phyloP scores from a whole-genome alignment of 1,139 yeast genomes.

The Pichia sp. region DNA sequence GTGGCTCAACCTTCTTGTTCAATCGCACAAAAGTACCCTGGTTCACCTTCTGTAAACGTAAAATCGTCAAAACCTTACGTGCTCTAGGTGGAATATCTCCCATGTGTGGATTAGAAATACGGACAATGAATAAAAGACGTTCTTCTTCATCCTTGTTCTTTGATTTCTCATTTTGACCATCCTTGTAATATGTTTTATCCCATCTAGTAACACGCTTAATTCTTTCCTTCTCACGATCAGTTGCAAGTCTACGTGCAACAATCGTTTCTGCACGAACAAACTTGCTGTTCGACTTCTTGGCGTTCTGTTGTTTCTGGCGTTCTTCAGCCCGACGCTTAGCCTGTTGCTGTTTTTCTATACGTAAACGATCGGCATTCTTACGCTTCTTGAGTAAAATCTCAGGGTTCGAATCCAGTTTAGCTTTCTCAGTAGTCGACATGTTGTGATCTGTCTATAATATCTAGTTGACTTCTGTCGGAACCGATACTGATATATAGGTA shows the following conservation, averaged over 20 bases:
- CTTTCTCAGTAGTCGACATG: slow-evolving; percentile 10
- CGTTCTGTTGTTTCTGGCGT: slow-evolving; percentile 37
- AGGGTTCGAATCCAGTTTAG: slow-evolving; percentile 56
- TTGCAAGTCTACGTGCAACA: slow-evolving; percentile 59
- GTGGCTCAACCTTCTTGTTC: slow-evolving; percentile 51
- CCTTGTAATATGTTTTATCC: slow-evolving; percentile 32
- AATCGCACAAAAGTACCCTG: slow-evolving; percentile 69
- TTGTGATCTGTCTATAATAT: background rate
- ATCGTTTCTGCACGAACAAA: slow-evolving; percentile 71
- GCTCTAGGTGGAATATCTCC: slow-evolving; percentile 65
- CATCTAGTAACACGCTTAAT: slow-evolving; percentile 54
- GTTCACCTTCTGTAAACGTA: slow-evolving; percentile 55
- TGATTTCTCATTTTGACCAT: background rate
- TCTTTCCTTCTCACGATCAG: slow-evolving; percentile 63
- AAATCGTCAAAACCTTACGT: slow-evolving; percentile 50
- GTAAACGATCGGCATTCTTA: slow-evolving; percentile 67
- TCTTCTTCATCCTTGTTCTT: slow-evolving; percentile 34
- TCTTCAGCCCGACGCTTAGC: slow-evolving; percentile 39
- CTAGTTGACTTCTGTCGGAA: background rate
- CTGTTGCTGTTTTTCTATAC: slow-evolving; percentile 42
- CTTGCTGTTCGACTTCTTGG: slow-evolving; percentile 38
- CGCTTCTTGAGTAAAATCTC: slow-evolving; percentile 73
- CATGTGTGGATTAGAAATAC: slow-evolving; percentile 60
- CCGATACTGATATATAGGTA: background rate
- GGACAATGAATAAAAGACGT: slow-evolving; percentile 57